These are phyloP conservation scores for Lyophyllum shimeji DNA, from an alignment of 768 basidiomycete genomes.

Conservation along the genomic window DNA sequence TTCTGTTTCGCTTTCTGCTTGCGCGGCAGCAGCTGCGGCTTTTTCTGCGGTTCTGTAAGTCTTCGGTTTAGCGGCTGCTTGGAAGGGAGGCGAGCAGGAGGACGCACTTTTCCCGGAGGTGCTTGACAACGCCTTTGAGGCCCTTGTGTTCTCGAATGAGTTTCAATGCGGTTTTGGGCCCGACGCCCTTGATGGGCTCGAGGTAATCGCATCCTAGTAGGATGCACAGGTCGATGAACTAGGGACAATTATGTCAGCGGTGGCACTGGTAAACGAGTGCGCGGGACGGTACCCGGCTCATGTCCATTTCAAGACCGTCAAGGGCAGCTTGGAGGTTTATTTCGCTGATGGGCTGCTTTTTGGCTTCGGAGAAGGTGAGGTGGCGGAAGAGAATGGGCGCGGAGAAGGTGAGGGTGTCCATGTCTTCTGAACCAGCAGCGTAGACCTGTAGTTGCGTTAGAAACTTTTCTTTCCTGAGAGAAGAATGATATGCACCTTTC, in stretches of 20 bases:
- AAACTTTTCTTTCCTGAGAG: background rate
- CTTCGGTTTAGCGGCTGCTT: background rate
- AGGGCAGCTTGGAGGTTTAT: conserved; percentile 82
- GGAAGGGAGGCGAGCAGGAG: background rate
- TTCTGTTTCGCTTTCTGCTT: conserved; percentile 26
- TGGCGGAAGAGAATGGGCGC: conserved; percentile 92
- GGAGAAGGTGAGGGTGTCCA: conserved; percentile 98
- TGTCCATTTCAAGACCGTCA: conserved; percentile 88
- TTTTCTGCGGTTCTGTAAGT: conserved; percentile 41
- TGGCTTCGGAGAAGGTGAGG: conserved; percentile 96
- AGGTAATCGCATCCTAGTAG: conserved; percentile 98
- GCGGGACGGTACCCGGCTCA: conserved; percentile 67
- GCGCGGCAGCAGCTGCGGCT: conserved; percentile 37
- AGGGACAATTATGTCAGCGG: background rate
- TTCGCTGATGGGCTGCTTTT: conserved; percentile 94
- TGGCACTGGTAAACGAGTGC: background rate
- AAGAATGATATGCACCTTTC: conserved; percentile 55
- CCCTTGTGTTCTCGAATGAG: conserved; percentile 80
- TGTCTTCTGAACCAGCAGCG: conserved; percentile 97
- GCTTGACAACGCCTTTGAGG: conserved; percentile 71
- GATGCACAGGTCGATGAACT: conserved; percentile 97
- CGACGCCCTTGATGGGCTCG: conserved; percentile 96
- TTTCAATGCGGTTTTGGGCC: conserved; percentile 94
- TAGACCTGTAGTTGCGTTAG: conserved; percentile 61
- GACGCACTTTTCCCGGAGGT: conserved; percentile 73